A percentile compares a stretch with the other conserved stretches of the same genome.
Conservation (phyloP, 805 yeast species). For the Torulaspora maleeae region DNA sequence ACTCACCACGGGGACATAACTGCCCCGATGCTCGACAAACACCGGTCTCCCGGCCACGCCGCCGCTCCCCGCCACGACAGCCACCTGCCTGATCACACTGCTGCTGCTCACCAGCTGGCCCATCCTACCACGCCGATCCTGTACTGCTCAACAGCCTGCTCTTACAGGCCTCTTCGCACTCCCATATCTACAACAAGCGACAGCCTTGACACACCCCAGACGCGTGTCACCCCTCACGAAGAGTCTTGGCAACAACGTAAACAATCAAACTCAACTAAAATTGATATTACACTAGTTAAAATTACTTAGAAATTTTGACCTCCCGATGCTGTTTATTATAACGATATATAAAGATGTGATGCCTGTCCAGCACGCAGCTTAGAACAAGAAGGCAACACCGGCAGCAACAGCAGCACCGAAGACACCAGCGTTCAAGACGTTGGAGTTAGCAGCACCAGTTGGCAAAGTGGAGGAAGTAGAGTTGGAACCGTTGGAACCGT, state of each 20-base stretch:
- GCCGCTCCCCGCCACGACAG: neutral
- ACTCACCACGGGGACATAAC: conserved; percentile 1
- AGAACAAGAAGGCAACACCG: conserved; percentile 56
- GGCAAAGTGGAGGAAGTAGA: conserved; percentile 40
- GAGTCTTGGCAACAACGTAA: neutral
- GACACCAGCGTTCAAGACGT: conserved; percentile 64
- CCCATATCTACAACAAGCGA: too few species aligned
- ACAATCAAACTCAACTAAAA: neutral
- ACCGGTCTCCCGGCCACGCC: neutral
- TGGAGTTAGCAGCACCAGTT: conserved; percentile 49
- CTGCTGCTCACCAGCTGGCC: conserved; percentile 11
- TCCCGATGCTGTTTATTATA: conserved; percentile 2
- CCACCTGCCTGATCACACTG: neutral
- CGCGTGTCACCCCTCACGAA: neutral
- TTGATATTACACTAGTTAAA: conserved; percentile 1
- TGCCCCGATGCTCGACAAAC: conserved; percentile 6
- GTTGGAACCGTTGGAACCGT: conserved; percentile 40
- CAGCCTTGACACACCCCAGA: neutral
- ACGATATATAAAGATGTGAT: conserved; percentile 1
- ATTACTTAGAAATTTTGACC: neutral
- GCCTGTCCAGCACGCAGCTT: conserved; percentile 19
- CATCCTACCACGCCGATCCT: conserved; percentile 1
- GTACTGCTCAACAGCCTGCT: neutral
- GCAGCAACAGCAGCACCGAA: conserved; percentile 84
- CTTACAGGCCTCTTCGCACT: neutral